phyloP scores from a whole-genome alignment of 352 stramenopile species.

The Stramenopiles sp. region DNA sequence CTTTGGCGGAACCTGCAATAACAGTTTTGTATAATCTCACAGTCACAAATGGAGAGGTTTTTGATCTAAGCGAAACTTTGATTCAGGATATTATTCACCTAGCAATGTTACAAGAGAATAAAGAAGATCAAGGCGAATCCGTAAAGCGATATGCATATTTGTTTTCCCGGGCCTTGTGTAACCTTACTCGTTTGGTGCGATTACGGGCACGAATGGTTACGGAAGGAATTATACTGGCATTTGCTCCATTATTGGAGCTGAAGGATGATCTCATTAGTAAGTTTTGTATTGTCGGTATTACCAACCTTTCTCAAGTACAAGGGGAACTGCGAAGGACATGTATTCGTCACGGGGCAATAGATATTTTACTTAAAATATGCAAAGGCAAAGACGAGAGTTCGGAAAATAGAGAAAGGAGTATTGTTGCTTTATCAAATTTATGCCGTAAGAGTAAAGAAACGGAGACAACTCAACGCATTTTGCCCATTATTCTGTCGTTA shows the following conservation, averaged over 20 bases:
- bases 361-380: not conserved
- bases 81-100: not conserved
- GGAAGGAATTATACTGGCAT: conserved; percentile 52
- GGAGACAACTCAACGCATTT: not conserved
- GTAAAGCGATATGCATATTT: conserved; percentile 16
- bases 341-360: not conserved
- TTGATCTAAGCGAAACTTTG: not conserved
- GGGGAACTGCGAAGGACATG: not conserved
- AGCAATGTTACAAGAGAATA: not conserved
- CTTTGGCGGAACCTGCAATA: not conserved
- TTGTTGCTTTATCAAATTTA: not conserved
- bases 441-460: not conserved
- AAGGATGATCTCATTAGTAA: conserved; percentile 28
- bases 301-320: not conserved
- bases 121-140: not conserved
- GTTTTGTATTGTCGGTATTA: not conserved
- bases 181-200: conserved; percentile 57
- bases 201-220: conserved; percentile 55
- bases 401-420: not conserved
- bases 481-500: conserved; percentile 1
- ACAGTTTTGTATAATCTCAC: not conserved
- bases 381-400: not conserved
- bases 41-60: not conserved
- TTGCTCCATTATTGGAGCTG: conserved; percentile 31
- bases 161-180: conserved; percentile 51